Percentiles rank a stretch among this genome's conserved stretches.
Evolutionary conservation across 2,329 filamentous ascomycete genomes (phyloP).

Genomic region (Drechmeria coniospora): DNA sequence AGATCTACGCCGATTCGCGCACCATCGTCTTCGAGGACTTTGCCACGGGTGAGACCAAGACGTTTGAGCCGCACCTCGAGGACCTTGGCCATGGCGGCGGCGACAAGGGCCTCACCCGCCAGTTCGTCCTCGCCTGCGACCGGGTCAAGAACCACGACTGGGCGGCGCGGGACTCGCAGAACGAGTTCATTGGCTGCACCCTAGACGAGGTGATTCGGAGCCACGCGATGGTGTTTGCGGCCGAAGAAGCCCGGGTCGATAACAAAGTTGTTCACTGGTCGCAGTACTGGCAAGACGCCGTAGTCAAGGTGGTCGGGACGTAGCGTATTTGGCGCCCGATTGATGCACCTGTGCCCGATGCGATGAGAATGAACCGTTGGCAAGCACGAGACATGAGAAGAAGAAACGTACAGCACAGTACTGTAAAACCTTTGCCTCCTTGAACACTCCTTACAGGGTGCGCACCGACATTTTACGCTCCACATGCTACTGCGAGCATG

Average conservation of each 20-base stretch:
- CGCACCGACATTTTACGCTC: too few relatives aligned
- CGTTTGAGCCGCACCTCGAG: constrained; percentile 16
- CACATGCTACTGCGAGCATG: too few relatives aligned
- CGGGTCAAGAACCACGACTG: constrained; percentile 58
- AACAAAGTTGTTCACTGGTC: constrained; percentile 60
- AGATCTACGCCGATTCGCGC: constrained; percentile 70
- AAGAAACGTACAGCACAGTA: too few relatives aligned
- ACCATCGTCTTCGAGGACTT: constrained; percentile 59
- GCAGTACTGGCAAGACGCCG: constrained; percentile 50
- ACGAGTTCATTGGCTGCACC: constrained; percentile 61
- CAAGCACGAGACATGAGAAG: too few relatives aligned
- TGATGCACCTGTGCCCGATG: too few relatives aligned
- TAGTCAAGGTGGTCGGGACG: constrained; percentile 9
- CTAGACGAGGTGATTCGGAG: constrained; percentile 78
- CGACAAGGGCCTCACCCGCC: constrained; percentile 47
- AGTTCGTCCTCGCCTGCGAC: constrained; percentile 72
- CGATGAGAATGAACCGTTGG: too few relatives aligned
- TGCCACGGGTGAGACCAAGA: constrained; percentile 17
- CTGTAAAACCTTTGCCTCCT: too few relatives aligned
- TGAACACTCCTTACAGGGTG: too few relatives aligned
- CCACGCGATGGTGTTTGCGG: constrained; percentile 87
- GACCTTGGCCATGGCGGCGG: constrained; percentile 25
- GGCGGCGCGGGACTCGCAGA: constrained; percentile 56
- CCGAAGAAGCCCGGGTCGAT: constrained; percentile 65
- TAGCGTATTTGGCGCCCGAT: too few relatives aligned